Evolutionary conservation across 139 green algal species (phyloP), one percentile per base, ranked within the genome.

Genomic region (Tetraselmis chui): DNA sequence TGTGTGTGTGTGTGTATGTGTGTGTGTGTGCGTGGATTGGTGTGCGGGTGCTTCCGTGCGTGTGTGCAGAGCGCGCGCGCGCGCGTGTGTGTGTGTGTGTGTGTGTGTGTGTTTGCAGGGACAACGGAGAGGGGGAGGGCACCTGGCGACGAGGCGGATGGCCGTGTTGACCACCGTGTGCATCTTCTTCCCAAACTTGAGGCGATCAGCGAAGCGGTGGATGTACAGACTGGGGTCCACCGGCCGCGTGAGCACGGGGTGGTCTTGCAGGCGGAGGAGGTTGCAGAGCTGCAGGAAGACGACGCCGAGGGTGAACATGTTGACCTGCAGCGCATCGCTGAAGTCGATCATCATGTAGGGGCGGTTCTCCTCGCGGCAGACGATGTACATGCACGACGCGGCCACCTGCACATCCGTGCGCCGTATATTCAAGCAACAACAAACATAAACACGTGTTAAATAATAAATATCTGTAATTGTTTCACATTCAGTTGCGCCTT

Each of bases 271-370:
- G 5, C 92, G 89, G 84, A 99, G 91, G 80, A 98, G 88, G 31
- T 90, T 88, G 83, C 91, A 90, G 59, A 99, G 90, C 88, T 98
- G 94, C 75, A 98, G 88, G 83, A 96, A 99, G 2, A 98, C 94
- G 18, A 88, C 90, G 28, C 97, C 91, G 58, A 98, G 88, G 2
- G 90, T 82, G 82, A 94, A 97, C 2, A 94, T 86, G 30, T 93
- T 93, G 32, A 91, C 77, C 82, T 92, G 87, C 59, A 97, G 83
- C n/a, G 81, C 82, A 87, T 99, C 97, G 1, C 87, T 92, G 86
- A 99, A 98, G 89, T 99, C 97, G 79, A 99, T 98, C 45, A 99
- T 93, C 91, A 99, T 96, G 90, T 96, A 99, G 77, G 97, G 96
- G 85, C 96, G 94, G 32, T 76, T 76, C 79, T 98, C 97, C 84